These are phyloP conservation scores for Ophiostoma himal-ulmi DNA, from an alignment of 2,329 filamentous ascomycete species.

Conservation along the genomic window DNA sequence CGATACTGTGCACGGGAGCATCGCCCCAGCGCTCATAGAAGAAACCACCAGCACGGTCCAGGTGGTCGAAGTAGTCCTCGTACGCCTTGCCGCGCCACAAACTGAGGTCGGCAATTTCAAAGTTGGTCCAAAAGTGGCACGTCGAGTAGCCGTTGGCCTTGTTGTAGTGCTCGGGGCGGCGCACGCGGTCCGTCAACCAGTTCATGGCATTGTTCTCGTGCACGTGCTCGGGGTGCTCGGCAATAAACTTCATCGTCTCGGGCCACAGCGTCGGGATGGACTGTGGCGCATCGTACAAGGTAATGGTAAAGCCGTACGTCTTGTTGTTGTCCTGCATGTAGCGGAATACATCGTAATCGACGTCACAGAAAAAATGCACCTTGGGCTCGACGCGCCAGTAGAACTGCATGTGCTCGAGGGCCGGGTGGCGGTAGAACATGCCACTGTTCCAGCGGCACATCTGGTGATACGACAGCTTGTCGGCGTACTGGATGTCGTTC, in stretches of 20 bases:
- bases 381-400: conserved; percentile 99
- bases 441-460: conserved; percentile 99
- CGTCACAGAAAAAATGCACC: conserved; percentile 97
- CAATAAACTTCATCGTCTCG: conserved; percentile 86
- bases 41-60: conserved; percentile 89
- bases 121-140: conserved; percentile 99
- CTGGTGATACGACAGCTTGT: conserved; percentile 87
- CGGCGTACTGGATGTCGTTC: conserved; percentile 83
- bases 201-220: conserved; percentile 77
- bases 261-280: conserved; percentile 89
- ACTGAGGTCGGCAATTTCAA: conserved; percentile 87
- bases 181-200: conserved; percentile 75
- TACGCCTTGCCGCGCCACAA: conserved; percentile 91
- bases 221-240: conserved; percentile 74
- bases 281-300: conserved; percentile 84
- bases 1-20: conserved; percentile 93
- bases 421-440: conserved; percentile 94
- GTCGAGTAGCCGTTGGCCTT: conserved; percentile 91
- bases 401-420: conserved; percentile 73
- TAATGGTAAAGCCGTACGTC: conserved; percentile 98
- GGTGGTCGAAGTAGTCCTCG: conserved; percentile 91
- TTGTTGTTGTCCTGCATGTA: conserved; percentile 99
- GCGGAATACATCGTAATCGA: conserved; percentile 97
- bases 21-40: conserved; percentile 53
- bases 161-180: conserved; percentile 71